Evolutionary conservation across 495 filamentous ascomycete genomes (phyloP).

Genomic region (Penicillium coprophilum): DNA sequence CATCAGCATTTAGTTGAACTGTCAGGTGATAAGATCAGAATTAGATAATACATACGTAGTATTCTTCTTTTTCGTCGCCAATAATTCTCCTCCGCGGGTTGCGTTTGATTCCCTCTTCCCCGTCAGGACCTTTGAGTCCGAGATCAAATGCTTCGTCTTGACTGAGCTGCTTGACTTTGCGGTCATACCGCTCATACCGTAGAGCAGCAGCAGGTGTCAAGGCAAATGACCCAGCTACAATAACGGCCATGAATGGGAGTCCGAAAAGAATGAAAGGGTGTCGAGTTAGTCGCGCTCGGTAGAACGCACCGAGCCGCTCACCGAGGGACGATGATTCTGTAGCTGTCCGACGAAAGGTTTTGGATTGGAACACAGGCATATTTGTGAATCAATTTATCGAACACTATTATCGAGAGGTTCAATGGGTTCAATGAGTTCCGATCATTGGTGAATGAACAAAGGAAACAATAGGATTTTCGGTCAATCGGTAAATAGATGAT

Average conservation of each 20-base stretch:
- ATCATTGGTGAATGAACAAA: not conserved
- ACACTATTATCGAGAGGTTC: not conserved
- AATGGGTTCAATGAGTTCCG: not conserved
- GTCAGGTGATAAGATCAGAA: conserved; percentile 13
- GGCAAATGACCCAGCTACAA: conserved; percentile 93
- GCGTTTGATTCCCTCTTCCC: conserved; percentile 47
- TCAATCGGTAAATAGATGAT: conserved; percentile 23
- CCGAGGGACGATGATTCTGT: conserved; percentile 50
- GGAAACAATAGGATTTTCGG: conserved; percentile 1
- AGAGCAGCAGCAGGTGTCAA: conserved; percentile 91
- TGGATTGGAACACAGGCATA: conserved; percentile 74
- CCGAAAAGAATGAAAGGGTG: conserved; percentile 94
- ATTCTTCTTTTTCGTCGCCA: conserved; percentile 79
- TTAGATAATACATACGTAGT: conserved; percentile 67
- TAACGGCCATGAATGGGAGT: conserved; percentile 87
- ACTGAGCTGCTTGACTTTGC: conserved; percentile 76
- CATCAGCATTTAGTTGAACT: conserved; percentile 12
- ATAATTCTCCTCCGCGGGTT: conserved; percentile 46
- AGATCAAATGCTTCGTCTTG: conserved; percentile 74
- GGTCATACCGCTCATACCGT: conserved; percentile 88
- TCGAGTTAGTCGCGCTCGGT: conserved; percentile 65
- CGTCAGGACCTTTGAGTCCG: conserved; percentile 58
- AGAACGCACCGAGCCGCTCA: conserved; percentile 69
- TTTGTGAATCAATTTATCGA: conserved; percentile 8
- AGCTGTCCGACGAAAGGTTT: conserved; percentile 62